Evolutionary conservation across 257 asterid species (phyloP), one percentile per base, ranked within the genome.

Genomic region (Nicotiana tabacum): DNA sequence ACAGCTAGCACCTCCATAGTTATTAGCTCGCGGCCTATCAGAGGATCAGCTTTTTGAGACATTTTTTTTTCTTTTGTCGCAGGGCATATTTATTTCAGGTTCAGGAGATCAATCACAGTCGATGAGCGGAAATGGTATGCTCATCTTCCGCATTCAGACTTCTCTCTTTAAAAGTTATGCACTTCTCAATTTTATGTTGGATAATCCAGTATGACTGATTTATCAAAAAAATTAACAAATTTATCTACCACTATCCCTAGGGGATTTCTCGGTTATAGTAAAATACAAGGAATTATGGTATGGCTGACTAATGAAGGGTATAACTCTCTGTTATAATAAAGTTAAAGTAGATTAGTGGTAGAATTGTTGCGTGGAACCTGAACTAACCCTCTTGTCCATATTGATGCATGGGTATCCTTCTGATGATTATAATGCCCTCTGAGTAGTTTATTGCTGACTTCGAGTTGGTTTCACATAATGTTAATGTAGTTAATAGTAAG

Each of bases 51-150:
- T 43, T 15, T 39, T 61, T 37, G 79, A 87, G 78, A 84, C 81
- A 85, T 43, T 81, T 48, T 7, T 29, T 82, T 87, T 84, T 67
- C 82, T 81, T 85, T 83, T 4, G 78, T 27, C 85, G 87, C 85
- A 96, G 98, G 99, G 99, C 83, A 86, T 94, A 86, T 94, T 94
- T 85, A 92, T 94, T 89, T 94, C 99, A 83, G 92, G 98, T 88
- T 94, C 99, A 8, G 99, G 98, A 70, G 99, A 96, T 77, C 99
- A 96, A 86, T 78, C 99, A 13, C 99, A 96, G 85, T 88, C 99
- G 55, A 83, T 86, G 91, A 89, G 95, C 67, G 99, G 99, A 87
- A 96, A 93, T 85, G 98, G 99, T 96, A 92, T 32, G 88, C 76
- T 82, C 70, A 76, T 86, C 81, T 87, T 84, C 66, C 13, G 70